Conservation (phyloP, 129 eudicot genomes). For the Pseudognaphalium luteoalbum region DNA sequence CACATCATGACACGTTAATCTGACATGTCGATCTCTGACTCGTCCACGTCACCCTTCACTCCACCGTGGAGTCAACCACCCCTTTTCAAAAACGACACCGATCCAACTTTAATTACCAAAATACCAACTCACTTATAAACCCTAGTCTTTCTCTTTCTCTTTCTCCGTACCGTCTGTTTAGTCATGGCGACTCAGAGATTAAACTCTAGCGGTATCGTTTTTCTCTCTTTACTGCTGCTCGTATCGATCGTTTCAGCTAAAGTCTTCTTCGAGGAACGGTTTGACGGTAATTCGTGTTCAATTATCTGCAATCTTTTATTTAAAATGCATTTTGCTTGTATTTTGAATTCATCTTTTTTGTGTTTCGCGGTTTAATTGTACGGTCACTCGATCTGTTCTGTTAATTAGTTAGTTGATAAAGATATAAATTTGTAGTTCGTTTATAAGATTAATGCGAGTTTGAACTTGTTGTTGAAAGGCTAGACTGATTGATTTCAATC, state of each 20-base stretch:
- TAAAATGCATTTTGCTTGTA: not conserved
- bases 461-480: not conserved
- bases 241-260: conserved; percentile 60
- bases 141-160: conserved; percentile 4
- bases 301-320: not conserved
- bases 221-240: conserved; percentile 40
- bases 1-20: conserved; percentile 40
- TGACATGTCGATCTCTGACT: conserved; percentile 35
- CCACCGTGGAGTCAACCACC: conserved; percentile 5
- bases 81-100: not conserved
- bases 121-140: conserved; percentile 29
- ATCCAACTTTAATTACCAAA: conserved; percentile 24
- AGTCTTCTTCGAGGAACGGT: conserved; percentile 88
- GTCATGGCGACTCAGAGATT: conserved; percentile 60
- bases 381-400: not conserved
- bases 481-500: not conserved
- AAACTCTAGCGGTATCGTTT: conserved; percentile 41
- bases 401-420: not conserved
- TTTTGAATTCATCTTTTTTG: not conserved
- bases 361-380: not conserved
- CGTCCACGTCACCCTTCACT: conserved; percentile 35
- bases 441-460: conserved; percentile 3
- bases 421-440: conserved; percentile 6
- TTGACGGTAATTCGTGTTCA: conserved; percentile 50
- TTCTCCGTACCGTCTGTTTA: conserved; percentile 19